Percentiles rank a stretch among this genome's conserved stretches.
phyloP scores from a whole-genome alignment of 345 rosid species.

The Gossypium sturtianum region DNA sequence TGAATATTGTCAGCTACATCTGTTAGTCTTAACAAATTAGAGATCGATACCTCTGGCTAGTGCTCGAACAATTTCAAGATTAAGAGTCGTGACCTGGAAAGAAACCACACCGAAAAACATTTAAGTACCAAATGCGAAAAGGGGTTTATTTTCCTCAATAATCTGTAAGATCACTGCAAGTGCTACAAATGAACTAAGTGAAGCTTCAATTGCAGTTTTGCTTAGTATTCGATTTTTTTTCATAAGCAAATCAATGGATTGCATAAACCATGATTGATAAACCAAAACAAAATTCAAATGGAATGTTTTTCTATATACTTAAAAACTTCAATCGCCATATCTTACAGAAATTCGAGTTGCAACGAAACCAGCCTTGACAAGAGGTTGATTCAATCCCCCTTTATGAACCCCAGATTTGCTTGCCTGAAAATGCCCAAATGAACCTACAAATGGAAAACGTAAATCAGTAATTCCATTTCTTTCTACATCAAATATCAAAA shows the following conservation, averaged over 20 bases:
- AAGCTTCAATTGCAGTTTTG: neutral
- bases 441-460: conserved; percentile 39
- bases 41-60: conserved; percentile 69
- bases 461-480: neutral
- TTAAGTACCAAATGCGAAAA: neutral
- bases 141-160: neutral
- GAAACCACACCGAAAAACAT: neutral
- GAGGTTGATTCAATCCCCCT: conserved; percentile 67
- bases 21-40: neutral
- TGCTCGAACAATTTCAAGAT: conserved; percentile 88
- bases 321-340: neutral
- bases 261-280: neutral
- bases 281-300: neutral
- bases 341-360: conserved; percentile 91
- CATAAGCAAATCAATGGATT: neutral
- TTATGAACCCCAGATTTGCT: conserved; percentile 90
- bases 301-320: too few species aligned
- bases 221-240: neutral
- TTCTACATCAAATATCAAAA: neutral
- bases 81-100: conserved; percentile 71
- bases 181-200: neutral
- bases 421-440: conserved; percentile 97
- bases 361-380: conserved; percentile 89
- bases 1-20: neutral
- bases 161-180: neutral